Conservation (phyloP, 2,329 filamentous ascomycete genomes). For the Zasmidium citrigriseum region DNA sequence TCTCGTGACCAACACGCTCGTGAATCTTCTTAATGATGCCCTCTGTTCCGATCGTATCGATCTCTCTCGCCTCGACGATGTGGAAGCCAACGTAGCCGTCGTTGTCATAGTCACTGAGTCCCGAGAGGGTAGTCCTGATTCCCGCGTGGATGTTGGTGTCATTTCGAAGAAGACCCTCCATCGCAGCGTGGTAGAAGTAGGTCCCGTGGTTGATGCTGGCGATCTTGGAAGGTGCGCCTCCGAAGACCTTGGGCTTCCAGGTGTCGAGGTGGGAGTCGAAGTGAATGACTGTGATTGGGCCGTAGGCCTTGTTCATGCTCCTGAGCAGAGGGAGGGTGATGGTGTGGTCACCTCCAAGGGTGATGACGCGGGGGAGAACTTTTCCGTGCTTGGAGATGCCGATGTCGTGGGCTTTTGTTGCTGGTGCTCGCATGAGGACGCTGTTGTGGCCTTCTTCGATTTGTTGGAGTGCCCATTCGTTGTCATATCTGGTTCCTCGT, state of each 20-base stretch:
- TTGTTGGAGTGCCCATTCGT: slow-evolving; percentile 76
- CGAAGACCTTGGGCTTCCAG: slow-evolving; percentile 84
- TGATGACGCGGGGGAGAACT: slow-evolving; percentile 79
- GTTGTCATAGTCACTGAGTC: slow-evolving; percentile 79
- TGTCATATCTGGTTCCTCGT: slow-evolving; percentile 67
- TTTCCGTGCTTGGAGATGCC: slow-evolving; percentile 72
- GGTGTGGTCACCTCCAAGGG: slow-evolving; percentile 65
- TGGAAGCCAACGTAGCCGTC: slow-evolving; percentile 83
- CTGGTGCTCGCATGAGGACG: slow-evolving; percentile 69
- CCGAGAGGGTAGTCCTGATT: slow-evolving; percentile 79
- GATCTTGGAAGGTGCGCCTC: slow-evolving; percentile 73
- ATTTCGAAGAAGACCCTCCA: slow-evolving; percentile 76
- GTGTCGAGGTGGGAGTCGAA: slow-evolving; percentile 61
- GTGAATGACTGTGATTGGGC: slow-evolving; percentile 65
- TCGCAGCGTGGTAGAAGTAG: slow-evolving; percentile 81
- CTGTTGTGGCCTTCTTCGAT: slow-evolving; percentile 83
- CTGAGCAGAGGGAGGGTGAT: slow-evolving; percentile 60
- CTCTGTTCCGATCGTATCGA: slow-evolving; percentile 64
- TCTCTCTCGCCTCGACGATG: slow-evolving; percentile 74
- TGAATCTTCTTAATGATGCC: slow-evolving; percentile 79
- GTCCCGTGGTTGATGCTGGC: slow-evolving; percentile 81
- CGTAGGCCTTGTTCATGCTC: slow-evolving; percentile 65
- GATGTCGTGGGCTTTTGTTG: slow-evolving; percentile 65
- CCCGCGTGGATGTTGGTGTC: slow-evolving; percentile 87
- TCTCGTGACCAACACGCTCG: slow-evolving; percentile 64